Conservation (phyloP, 495 filamentous ascomycete genomes). For the Neurospora sp. region DNA sequence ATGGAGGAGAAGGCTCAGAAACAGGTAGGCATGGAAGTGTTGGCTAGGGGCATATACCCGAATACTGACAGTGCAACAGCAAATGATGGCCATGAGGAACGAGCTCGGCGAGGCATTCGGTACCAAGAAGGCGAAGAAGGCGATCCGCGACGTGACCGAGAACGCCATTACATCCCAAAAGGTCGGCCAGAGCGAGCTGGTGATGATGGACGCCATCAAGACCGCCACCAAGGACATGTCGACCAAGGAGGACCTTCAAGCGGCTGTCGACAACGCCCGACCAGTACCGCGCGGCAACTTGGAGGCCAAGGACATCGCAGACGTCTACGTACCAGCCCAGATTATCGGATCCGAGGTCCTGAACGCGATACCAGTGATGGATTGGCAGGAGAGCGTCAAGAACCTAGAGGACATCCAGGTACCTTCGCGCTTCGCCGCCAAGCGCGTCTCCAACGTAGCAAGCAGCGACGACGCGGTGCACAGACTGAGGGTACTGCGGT, state of each 20-base stretch:
- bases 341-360: constrained; percentile 55
- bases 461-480: constrained; percentile 44
- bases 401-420: constrained; percentile 43
- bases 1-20: constrained; percentile 26
- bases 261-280: constrained; percentile 56
- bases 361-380: constrained; percentile 53
- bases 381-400: constrained; percentile 63
- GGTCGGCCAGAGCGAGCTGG: constrained; percentile 48
- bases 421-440: constrained; percentile 58
- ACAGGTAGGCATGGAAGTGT: constrained; percentile 21
- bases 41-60: neutral
- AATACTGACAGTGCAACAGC: neutral
- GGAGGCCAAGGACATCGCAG: constrained; percentile 57
- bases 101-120: constrained; percentile 84
- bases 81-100: constrained; percentile 47
- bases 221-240: constrained; percentile 47
- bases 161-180: constrained; percentile 56
- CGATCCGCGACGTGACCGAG: constrained; percentile 61
- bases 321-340: constrained; percentile 67
- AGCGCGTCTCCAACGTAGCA: constrained; percentile 47
- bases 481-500: constrained; percentile 54
- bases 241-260: constrained; percentile 52
- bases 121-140: constrained; percentile 87
- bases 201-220: constrained; percentile 54
- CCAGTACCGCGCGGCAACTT: constrained; percentile 71